phyloP scores from a whole-genome alignment of 106 monocot species.

The Phalaenopsis aphrodite region DNA sequence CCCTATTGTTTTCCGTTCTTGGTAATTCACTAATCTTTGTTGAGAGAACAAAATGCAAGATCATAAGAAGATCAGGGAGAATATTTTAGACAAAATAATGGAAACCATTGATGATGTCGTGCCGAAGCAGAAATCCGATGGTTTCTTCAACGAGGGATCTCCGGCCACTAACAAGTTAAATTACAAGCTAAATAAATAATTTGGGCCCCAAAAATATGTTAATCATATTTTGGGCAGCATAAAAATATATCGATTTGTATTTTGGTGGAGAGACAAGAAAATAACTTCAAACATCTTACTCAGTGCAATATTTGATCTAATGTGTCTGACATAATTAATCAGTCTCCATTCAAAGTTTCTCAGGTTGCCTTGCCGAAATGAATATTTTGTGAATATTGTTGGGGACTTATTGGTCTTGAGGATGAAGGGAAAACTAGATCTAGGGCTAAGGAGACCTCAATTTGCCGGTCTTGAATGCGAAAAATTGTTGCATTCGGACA shows the following conservation, averaged over 20 bases:
- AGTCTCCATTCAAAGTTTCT: conserved; percentile 60
- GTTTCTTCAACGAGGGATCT: conserved; percentile 42
- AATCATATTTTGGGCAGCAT: conserved; percentile 80
- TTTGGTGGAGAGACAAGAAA: conserved; percentile 86
- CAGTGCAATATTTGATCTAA: conserved; percentile 65
- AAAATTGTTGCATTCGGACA: too few species aligned
- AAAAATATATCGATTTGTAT: conserved; percentile 65
- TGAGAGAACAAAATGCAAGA: conserved; percentile 43
- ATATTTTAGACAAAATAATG: conserved; percentile 51
- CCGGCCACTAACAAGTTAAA: conserved; percentile 20
- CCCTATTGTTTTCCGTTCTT: background rate
- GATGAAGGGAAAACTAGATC: too few species aligned
- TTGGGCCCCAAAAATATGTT: conserved; percentile 63
- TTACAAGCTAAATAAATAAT: conserved; percentile 47
- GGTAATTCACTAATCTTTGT: background rate
- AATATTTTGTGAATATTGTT: conserved; percentile 68
- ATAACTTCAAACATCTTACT: conserved; percentile 55
- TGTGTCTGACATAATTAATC: conserved; percentile 46
- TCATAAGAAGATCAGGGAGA: conserved; percentile 39
- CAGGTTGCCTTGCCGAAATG: conserved; percentile 65
- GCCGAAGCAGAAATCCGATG: conserved; percentile 54
- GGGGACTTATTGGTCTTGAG: background rate
- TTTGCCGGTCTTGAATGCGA: too few species aligned
- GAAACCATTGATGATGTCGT: conserved; percentile 50
- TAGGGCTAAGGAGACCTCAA: too few species aligned